Evolutionary conservation across 208 protist genomes (phyloP).

Genomic region (Crithidia mellificae): DNA sequence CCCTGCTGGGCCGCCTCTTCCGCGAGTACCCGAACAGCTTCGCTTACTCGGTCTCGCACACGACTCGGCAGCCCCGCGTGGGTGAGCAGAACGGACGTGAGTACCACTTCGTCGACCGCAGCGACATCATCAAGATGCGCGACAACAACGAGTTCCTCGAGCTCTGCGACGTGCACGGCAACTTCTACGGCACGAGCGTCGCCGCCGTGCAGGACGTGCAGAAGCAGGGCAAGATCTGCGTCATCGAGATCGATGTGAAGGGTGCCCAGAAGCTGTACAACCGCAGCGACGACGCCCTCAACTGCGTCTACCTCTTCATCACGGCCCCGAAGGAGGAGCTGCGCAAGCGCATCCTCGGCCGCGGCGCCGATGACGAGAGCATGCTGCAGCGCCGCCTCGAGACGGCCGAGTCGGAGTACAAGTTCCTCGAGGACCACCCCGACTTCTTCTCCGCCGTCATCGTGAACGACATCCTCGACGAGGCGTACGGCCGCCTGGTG

Average conservation of each 20-base stretch:
- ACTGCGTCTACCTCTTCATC: conserved; percentile 77
- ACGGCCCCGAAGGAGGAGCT: conserved; percentile 80
- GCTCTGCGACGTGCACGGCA: conserved; percentile 92
- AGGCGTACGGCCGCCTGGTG: conserved; percentile 60
- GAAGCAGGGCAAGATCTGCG: conserved; percentile 68
- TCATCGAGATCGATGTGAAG: conserved; percentile 94
- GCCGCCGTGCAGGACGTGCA: conserved; percentile 77
- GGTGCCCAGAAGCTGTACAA: conserved; percentile 71
- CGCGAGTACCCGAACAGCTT: conserved; percentile 68
- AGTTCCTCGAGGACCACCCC: conserved; percentile 66
- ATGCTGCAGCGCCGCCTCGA: conserved; percentile 67
- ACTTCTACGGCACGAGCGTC: conserved; percentile 95
- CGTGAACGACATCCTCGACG: conserved; percentile 77
- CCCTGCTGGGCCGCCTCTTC: conserved; percentile 86
- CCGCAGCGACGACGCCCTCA: conserved; percentile 41
- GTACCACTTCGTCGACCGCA: conserved; percentile 88
- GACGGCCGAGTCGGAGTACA: conserved; percentile 78
- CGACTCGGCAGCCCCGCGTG: conserved; percentile 81
- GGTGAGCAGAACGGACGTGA: conserved; percentile 90
- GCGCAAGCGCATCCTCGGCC: conserved; percentile 68
- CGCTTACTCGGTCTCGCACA: conserved; percentile 93
- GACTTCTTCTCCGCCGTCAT: conserved; percentile 75
- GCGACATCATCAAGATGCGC: conserved; percentile 70
- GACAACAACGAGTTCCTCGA: conserved; percentile 89
- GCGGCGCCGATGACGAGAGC: conserved; percentile 80